Evolutionary conservation across 495 filamentous ascomycete species (phyloP), one percentile per base, ranked within the genome.

Genomic region (Choiromyces venosus): DNA sequence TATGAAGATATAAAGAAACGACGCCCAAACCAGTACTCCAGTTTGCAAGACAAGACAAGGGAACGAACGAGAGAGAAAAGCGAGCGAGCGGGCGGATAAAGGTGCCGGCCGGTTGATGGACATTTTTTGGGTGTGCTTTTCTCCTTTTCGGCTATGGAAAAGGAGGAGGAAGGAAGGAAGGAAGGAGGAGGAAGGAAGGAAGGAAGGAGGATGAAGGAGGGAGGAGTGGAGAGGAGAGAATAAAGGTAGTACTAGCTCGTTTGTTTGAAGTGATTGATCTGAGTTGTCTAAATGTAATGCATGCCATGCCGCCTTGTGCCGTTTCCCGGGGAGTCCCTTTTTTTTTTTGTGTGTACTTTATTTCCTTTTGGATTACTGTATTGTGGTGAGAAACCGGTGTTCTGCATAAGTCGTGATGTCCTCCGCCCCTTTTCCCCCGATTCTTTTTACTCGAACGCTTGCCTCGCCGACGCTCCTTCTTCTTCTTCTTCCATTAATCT

Each of bases 321-420:
- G 38, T 72, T 69, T 72, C 74, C 35, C 40, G 66, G 29, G 25
- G 52, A 25, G 52, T 9, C n/a, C n/a, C n/a, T n/a, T n/a, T n/a
- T 10, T 61, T 25, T 25, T 29, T 29, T 56, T 29, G 12, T 29
- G 9, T 16, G 9, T 6, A 44, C 29, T 61, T 25, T 14, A 61
- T 14, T n/a, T 29, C 52, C n/a, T 14, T 61, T 61, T 29, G 52
- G 10, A 61, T 12, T 61, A 12, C 52, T 61, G 25, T 29, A 61
- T 25, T 61, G 52, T 29, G 29, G 9, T 29, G 65, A 69, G 66
- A 76, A 73, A 44, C 36, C 69, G 75, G 75, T 33, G 71, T 77
- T 70, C 69, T 73, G 69, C 75, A 70, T 73, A 37, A 70, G 52
- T 77, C 68, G 36, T 78, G 70, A 73, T 78, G 73, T 70, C 73